Evolutionary conservation across 177 flowering plant species (phyloP), one percentile per base, ranked within the genome.

Genomic region (Vitis hybrid): DNA sequence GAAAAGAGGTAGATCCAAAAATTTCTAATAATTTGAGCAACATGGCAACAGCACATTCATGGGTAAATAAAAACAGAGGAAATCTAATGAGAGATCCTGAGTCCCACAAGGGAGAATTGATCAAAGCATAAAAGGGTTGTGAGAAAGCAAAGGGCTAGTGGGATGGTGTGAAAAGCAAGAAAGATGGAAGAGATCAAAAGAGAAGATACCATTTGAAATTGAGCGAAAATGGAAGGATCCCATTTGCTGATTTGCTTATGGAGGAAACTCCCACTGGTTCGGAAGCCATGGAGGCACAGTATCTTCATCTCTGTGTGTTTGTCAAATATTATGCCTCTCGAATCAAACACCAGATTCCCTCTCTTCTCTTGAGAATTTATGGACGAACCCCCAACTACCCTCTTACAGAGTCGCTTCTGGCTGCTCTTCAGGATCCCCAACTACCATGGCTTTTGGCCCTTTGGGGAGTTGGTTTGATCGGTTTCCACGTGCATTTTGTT

Each of bases 201-300:
- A 3, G 0, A 11, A 60, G 27, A 9, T 76, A 89, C 93, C 88
- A 87, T 1, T 18, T 87, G 75, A 67, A 87, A 89, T 60, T 77
- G 71, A 51, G 79, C 64, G 50, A 89, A 80, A 69, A 87, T 80
- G 40, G 87, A 80, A 77, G 85, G 84, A 83, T 89, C 93, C 93
- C 93, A 89, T 72, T 82, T 89, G 72, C 85, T 79, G 74, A 89
- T 78, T 70, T 89, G 91, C 82, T 87, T 89, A 56, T 74, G 67
- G 58, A 89, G 74, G 73, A 87, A 87, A 56, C 77, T 78, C 12
- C 91, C 93, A 78, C 91, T 89, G 54, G 93, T 89, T 74, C 93
- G 77, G 67, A 89, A 89, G 27, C 93, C 93, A 83, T 89, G 93
- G 57, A 87, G 87, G 69, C 93, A 87, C 1, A 89, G 74, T 48